Evolutionary conservation across 345 rosid species (phyloP).

Genomic region (Corchorus capsularis): DNA sequence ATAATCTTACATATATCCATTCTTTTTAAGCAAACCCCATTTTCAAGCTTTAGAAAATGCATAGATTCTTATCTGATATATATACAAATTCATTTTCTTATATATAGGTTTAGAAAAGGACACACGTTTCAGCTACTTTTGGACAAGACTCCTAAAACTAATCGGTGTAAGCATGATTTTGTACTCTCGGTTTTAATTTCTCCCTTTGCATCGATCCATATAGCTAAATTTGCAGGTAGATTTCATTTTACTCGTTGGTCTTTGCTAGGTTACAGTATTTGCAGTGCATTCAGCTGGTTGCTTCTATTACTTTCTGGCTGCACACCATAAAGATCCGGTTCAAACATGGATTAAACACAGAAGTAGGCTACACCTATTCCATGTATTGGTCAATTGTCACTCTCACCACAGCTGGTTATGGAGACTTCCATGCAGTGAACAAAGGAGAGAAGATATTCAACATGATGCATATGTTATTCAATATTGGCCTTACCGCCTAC

Average conservation of each 20-base stretch:
- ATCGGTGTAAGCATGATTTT: conserved; percentile 52
- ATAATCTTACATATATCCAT: neutral
- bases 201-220: too few species aligned
- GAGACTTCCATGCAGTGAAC: conserved; percentile 79
- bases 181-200: too few species aligned
- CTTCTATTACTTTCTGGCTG: conserved; percentile 76
- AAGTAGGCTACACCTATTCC: conserved; percentile 86
- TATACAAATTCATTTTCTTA: neutral
- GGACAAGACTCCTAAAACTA: conserved; percentile 65
- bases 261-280: conserved; percentile 70
- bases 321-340: conserved; percentile 37
- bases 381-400: conserved; percentile 94
- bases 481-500: conserved; percentile 86
- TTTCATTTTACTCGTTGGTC: neutral
- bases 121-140: conserved; percentile 67
- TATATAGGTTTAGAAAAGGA: conserved; percentile 82
- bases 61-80: neutral
- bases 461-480: conserved; percentile 82
- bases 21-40: neutral
- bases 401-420: conserved; percentile 89
- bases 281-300: conserved; percentile 87
- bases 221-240: neutral
- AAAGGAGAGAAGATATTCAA: conserved; percentile 72
- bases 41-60: neutral
- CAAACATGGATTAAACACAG: conserved; percentile 76